Evolutionary conservation across 768 basidiomycete species (phyloP).

Genomic region (Inosperma sp.): DNA sequence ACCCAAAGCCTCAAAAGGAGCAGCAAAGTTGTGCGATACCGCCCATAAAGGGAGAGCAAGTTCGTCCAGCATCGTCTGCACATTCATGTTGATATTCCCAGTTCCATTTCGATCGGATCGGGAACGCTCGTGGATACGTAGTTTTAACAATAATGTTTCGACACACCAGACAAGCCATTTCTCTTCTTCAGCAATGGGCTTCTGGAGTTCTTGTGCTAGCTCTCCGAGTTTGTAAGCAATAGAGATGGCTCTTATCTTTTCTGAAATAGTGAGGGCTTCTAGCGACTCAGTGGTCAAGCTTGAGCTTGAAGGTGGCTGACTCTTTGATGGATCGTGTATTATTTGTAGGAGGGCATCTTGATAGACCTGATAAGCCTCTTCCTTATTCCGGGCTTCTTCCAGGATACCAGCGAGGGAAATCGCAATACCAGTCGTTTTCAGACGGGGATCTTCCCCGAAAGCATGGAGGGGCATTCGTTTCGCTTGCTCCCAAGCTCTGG

Average conservation of each 20-base stretch:
- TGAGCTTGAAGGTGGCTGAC: constrained; percentile 9
- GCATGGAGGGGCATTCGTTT: constrained; percentile 37
- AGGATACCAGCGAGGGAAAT: constrained; percentile 55
- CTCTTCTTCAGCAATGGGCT: constrained; percentile 38
- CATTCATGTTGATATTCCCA: constrained; percentile 3
- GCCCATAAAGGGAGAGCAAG: constrained; percentile 60
- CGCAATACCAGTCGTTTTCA: constrained; percentile 67
- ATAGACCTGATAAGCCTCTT: constrained; percentile 38
- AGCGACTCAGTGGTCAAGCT: constrained; percentile 16
- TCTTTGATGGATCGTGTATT: constrained; percentile 23
- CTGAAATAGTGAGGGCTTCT: constrained; percentile 13
- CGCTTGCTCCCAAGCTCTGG: constrained; percentile 50
- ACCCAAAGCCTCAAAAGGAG: constrained; percentile 65
- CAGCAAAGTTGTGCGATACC: constrained; percentile 53
- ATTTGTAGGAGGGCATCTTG: constrained; percentile 32
- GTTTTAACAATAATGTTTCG: constrained; percentile 37
- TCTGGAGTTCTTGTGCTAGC: constrained; percentile 32
- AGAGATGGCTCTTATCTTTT: constrained; percentile 35
- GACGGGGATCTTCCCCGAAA: constrained; percentile 45
- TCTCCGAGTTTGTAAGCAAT: constrained; percentile 43
- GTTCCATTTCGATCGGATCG: background rate
- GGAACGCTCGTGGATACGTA: constrained; percentile 22
- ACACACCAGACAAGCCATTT: constrained; percentile 41
- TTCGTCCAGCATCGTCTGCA: constrained; percentile 38
- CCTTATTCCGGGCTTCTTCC: constrained; percentile 36